phyloP scores from a whole-genome alignment of 140 eudicot species.

The Stevia rebaudiana region DNA sequence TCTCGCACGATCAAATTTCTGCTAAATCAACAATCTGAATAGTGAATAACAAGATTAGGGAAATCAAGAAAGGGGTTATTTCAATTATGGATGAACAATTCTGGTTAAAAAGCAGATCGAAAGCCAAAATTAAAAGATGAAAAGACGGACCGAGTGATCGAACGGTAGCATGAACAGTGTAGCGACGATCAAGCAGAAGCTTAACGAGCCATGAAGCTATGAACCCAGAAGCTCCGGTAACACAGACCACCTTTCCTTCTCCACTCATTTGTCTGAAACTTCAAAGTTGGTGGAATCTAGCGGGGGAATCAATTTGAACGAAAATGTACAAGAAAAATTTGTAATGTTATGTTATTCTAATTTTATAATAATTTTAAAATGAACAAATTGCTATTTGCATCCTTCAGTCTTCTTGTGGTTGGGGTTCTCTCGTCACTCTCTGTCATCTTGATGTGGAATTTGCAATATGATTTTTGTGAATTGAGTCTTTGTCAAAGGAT shows the following conservation, averaged over 20 bases:
- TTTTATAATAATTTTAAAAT: too few relatives aligned
- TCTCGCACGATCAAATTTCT: not conserved
- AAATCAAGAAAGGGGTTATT: not conserved
- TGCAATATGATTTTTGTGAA: too few relatives aligned
- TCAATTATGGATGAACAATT: not conserved
- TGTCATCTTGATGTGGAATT: too few relatives aligned
- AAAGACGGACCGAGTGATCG: conserved; percentile 36
- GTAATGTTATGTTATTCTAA: too few relatives aligned
- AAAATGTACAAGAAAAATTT: too few relatives aligned
- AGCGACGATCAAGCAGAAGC: conserved; percentile 33
- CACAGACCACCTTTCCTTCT: conserved; percentile 40
- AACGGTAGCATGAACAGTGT: conserved; percentile 47
- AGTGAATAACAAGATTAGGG: not conserved
- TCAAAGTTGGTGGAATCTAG: not conserved
- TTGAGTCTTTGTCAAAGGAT: too few relatives aligned
- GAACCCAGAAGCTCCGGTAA: conserved; percentile 54
- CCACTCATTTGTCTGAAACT: not conserved
- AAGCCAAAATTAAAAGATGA: not conserved
- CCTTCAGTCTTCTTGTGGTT: too few relatives aligned
- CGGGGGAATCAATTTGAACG: not conserved
- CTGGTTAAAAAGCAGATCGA: not conserved
- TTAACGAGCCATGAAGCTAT: conserved; percentile 44
- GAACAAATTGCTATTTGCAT: too few relatives aligned
- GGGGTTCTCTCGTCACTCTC: too few relatives aligned
- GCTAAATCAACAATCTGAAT: not conserved